Percentiles rank a stretch among this genome's conserved stretches.
These are phyloP conservation scores for Heracleum sosnowskyi DNA, from an alignment of 129 eudicot species.

Conservation along the genomic window DNA sequence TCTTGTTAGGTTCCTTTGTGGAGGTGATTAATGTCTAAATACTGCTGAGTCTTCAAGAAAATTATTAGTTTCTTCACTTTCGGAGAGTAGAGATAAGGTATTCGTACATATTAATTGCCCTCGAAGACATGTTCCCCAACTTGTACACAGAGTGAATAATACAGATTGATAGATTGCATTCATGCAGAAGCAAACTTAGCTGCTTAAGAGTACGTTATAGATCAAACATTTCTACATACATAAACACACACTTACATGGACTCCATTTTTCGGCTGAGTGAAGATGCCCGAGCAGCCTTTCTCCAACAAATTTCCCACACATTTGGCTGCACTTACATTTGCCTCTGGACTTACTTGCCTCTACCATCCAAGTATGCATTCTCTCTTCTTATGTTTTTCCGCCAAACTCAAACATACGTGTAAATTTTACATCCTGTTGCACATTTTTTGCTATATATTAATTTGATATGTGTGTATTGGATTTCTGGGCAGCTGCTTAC, in stretches of 20 bases:
- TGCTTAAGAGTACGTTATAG: not conserved
- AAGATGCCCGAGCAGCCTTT: conserved; percentile 39
- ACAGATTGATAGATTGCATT: not conserved
- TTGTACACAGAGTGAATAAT: not conserved
- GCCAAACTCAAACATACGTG: not conserved
- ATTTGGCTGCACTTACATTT: conserved; percentile 51
- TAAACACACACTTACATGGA: conserved; percentile 28
- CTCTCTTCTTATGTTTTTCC: not conserved
- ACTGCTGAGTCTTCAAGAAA: not conserved
- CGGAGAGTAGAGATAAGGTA: not conserved
- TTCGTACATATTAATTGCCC: not conserved
- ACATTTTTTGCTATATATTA: not conserved
- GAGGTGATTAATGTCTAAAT: not conserved
- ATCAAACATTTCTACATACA: not conserved
- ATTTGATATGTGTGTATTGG: not conserved
- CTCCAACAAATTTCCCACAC: conserved; percentile 46
- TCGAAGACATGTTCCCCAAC: not conserved
- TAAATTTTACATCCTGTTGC: not conserved
- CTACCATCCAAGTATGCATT: conserved; percentile 48
- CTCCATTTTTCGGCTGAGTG: conserved; percentile 54
- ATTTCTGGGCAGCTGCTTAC: conserved; percentile 37
- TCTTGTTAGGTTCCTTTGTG: not conserved
- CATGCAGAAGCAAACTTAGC: not conserved
- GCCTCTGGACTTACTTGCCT: conserved; percentile 72
- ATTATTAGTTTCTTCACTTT: too few relatives aligned